Evolutionary conservation across 805 yeast species (phyloP), one percentile per base, ranked within the genome.

Genomic region (Yarrowia sp.): DNA sequence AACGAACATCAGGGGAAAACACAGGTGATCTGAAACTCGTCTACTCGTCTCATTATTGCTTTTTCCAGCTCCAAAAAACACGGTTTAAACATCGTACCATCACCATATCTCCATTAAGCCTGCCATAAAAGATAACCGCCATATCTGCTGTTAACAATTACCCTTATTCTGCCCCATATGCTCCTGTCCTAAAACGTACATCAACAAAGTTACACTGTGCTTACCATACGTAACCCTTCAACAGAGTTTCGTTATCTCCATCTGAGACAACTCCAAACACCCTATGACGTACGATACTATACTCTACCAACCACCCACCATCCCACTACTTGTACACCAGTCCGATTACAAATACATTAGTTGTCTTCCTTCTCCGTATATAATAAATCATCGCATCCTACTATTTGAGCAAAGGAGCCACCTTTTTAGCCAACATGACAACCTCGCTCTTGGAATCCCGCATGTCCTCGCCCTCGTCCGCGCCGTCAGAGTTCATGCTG

Each of bases 401-500:
- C 46, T 54, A 54, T 38, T 54, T 54, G 61, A 54, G 61, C 61
- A 54, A 54, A 28, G 61, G 61, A 54, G 61, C 61, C 61, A 58
- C 63, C 63, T 58, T 58, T 33, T 58, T 41, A 43, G 63, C 63
- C 63, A 58, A 32, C 63, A 58, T 58, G 63, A 58, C 63, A 30
- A 58, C 63, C 41, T 58, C 63, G 41, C 51, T 58, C 51, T 58
- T 41, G 63, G 63, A 58, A 9, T 41, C 63, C 21, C 61, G 61
- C 61, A 54, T 54, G 61, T 54, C 61, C 32, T 58, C 51, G 10
- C 46, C 64, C 12, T 61, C 64, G 43, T 61, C 46, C n/a, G 52
- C 35, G 5, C 64, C 54, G n/a, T 61, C 46, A 16, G 54, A 36
- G 44, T 36, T 48, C 64, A 36, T 38, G 35, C 63, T 67, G 12